These are phyloP conservation scores for Schizosaccharomyces japonicus DNA, from an alignment of 805 yeast species.

Conservation along the genomic window DNA sequence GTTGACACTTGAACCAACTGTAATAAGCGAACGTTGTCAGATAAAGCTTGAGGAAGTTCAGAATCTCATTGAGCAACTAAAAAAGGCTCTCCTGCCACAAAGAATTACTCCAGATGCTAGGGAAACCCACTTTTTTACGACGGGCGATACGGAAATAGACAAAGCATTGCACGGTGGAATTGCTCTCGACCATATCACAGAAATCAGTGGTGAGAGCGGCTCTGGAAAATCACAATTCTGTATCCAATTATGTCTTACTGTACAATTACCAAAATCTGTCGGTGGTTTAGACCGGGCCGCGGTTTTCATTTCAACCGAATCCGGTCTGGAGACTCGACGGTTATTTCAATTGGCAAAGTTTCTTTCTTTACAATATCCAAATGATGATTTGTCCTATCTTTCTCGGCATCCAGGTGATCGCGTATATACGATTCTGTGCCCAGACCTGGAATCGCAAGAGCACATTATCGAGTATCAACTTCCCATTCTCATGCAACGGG, in stretches of 20 bases:
- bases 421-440: conserved; percentile 33
- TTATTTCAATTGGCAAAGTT: conserved; percentile 26
- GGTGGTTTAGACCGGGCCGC: conserved; percentile 13
- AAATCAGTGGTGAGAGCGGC: conserved; percentile 3
- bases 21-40: background rate
- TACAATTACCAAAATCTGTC: background rate
- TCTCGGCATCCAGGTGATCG: conserved; percentile 16
- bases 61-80: background rate
- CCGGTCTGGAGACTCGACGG: conserved; percentile 42
- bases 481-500: conserved; percentile 28
- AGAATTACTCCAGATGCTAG: background rate
- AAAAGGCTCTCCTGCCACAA: background rate
- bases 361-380: conserved; percentile 8
- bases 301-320: conserved; percentile 65
- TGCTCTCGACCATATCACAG: background rate
- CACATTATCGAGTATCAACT: conserved; percentile 47
- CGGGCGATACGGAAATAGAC: background rate
- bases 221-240: background rate
- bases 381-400: background rate
- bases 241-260: conserved; percentile 1
- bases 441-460: conserved; percentile 48
- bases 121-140: background rate
- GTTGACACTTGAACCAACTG: background rate
- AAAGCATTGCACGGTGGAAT: background rate
- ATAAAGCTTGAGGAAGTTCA: background rate